These are phyloP conservation scores for Cocos nucifera DNA, from an alignment of 176 grass and related monocot species.

Conservation along the genomic window DNA sequence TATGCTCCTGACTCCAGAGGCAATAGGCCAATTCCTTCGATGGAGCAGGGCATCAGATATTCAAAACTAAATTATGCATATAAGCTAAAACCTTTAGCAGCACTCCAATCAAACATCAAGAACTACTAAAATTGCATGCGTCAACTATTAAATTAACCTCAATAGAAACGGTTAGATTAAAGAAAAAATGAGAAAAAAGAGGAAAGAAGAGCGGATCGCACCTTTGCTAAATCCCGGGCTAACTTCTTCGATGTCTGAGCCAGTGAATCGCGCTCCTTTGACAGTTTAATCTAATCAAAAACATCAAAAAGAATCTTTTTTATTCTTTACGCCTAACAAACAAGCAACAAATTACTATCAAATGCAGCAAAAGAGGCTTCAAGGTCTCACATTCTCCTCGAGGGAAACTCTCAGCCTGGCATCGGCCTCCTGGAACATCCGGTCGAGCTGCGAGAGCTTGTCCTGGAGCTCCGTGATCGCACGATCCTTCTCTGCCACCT, in stretches of 20 bases:
- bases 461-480: slow-evolving; percentile 62
- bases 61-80: too few relatives aligned
- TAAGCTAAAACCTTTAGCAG: too few relatives aligned
- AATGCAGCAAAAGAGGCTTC: too few relatives aligned
- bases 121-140: too few relatives aligned
- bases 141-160: too few relatives aligned
- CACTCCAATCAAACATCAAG: too few relatives aligned
- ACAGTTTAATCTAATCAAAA: slow-evolving; percentile 50
- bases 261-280: slow-evolving; percentile 68
- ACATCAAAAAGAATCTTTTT: not conserved
- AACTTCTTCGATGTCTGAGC: slow-evolving; percentile 68
- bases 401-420: slow-evolving; percentile 50
- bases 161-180: too few relatives aligned
- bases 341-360: not conserved
- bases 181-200: too few relatives aligned
- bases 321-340: not conserved
- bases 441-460: slow-evolving; percentile 53
- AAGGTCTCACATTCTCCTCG: slow-evolving; percentile 75
- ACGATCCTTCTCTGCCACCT: slow-evolving; percentile 43
- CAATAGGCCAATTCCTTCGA: too few relatives aligned
- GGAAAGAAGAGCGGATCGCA: not conserved
- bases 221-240: slow-evolving; percentile 73
- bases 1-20: too few relatives aligned
- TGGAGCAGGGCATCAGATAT: too few relatives aligned
- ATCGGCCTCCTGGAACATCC: slow-evolving; percentile 61